Base-by-base conservation (phyloP, 2,329 filamentous ascomycete genomes). In the Penicillium sp. region DNA sequence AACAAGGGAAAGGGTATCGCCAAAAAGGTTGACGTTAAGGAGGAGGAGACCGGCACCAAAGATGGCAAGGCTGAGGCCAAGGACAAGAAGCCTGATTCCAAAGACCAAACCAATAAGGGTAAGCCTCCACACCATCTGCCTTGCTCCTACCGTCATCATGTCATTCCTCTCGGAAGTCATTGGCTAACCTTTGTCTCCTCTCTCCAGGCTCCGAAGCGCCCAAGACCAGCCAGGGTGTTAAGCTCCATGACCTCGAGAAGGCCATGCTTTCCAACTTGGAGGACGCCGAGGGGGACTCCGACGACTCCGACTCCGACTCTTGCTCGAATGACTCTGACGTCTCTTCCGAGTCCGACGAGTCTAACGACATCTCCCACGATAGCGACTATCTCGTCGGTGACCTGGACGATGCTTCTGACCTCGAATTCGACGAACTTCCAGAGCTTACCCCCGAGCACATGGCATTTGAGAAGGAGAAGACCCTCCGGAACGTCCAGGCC, bases 401-500 rank as follows among this genome's bases (percentile, higher is more conserved):
- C 19, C 13, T 36, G 11, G 16, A 33, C 24, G 18, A 53, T 14
- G 9, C 6, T 11, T 19, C 14, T 2, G 44, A 41, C 4, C 0
- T 2, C 24, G 1, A 11, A 14, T 4, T 39, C 36, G 4, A 22
- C 16, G 9, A 37, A 1, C 7, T 46, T 6, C 6, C 22, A 2
- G 39, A 43, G 31, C n/a, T 43, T 22, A 22, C n/a, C 16, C 33
- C 33, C 6, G 51, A 41, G 9, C 46, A 35, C 43, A 24, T 10
- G 6, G 43, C 43, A 1, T 37, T 4, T 9, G 58, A 52, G 27
- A 37, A 50, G 35, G 36, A 27, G n/a, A 37, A 37, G 14, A 54
- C 56, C 14, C 24, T 49, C 6, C 41, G 43, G 13, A 11, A 56
- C 13, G 55, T 65, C 1, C 11, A 33, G 6, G 53, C 50, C 39